A percentile compares a stretch with the other conserved stretches of the same genome.
phyloP scores from a whole-genome alignment of 345 rosid genomes.

The sweet orange (Citrus sinensis) region DNA sequence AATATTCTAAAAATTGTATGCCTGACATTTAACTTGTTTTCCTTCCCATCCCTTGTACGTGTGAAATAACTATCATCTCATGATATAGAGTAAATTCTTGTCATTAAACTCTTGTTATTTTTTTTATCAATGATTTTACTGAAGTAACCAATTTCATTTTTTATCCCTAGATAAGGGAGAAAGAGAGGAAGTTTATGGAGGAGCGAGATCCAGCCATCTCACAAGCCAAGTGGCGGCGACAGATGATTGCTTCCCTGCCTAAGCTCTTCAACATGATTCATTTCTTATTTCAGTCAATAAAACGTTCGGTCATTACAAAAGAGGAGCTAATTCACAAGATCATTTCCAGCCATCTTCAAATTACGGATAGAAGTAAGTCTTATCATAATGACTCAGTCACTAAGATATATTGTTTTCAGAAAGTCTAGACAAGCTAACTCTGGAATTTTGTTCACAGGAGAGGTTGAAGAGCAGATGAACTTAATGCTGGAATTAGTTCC shows the following conservation, averaged over 20 bases:
- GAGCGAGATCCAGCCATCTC: conserved; percentile 82
- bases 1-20: background rate
- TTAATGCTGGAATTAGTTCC: conserved; percentile 78
- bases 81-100: background rate
- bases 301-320: conserved; percentile 65
- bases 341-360: conserved; percentile 48
- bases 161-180: conserved; percentile 64
- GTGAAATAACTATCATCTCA: background rate
- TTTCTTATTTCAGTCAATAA: conserved; percentile 61
- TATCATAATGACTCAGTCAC: background rate
- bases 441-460: conserved; percentile 42
- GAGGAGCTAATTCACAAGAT: conserved; percentile 73
- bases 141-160: conserved; percentile 1
- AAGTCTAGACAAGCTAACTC: conserved; percentile 11
- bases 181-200: conserved; percentile 59
- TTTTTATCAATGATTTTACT: background rate
- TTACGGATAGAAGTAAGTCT: conserved; percentile 71
- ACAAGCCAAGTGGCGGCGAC: conserved; percentile 61
- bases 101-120: background rate
- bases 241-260: conserved; percentile 68
- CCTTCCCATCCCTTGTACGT: background rate
- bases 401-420: background rate
- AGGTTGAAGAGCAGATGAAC: conserved; percentile 73
- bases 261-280: conserved; percentile 72
- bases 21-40: background rate